Base-by-base conservation (phyloP, 768 basidiomycete species). In the Rubroboletus satanas region DNA sequence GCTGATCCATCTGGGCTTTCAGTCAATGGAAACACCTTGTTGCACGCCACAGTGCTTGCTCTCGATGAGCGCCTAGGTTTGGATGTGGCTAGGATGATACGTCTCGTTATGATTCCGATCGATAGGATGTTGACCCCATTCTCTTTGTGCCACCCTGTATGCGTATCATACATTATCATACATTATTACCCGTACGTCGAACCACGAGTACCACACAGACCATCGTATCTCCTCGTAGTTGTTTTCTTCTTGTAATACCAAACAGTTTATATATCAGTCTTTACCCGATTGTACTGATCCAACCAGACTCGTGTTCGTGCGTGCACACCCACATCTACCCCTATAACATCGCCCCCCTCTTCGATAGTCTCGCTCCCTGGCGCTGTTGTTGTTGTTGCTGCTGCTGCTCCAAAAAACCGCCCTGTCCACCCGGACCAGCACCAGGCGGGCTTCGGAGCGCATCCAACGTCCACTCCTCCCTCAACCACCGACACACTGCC, bases 401-500 rank as follows among this genome's bases (percentile, higher is more conserved):
- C 32, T 72, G 62, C 66, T 70, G 66, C 56, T 82, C 82, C 47
- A 74, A 64, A 57, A 61, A 75, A 61, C 38, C 74, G 67, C 28
- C 77, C 77, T 58, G 71, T 59, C 37, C 74, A 67, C 65, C 38
- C 63, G 46, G 44, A 12, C 54, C 45, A 15, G 32, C 35, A 26
- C 67, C 64, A 59, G 54, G 68, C 55, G 52, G 65, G 58, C 66
- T 54, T 54, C 68, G 31, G 1, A 67, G 69, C 63, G 62, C 60
- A 26, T 78, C 79, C 57, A 79, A 61, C 35, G 72, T 75, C 82
- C 91, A 93, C 58, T 83, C 80, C 38, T 84, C 82, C 65, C 85
- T 81, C 61, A 95, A 69, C 59, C 81, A 80, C 65, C 81, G 81
- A 76, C 87, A 90, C 11, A 93, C 77, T 6, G 79, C 74, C 70